Base-by-base conservation (phyloP, 768 basidiomycete genomes). In the Agaricus subrufescens region DNA sequence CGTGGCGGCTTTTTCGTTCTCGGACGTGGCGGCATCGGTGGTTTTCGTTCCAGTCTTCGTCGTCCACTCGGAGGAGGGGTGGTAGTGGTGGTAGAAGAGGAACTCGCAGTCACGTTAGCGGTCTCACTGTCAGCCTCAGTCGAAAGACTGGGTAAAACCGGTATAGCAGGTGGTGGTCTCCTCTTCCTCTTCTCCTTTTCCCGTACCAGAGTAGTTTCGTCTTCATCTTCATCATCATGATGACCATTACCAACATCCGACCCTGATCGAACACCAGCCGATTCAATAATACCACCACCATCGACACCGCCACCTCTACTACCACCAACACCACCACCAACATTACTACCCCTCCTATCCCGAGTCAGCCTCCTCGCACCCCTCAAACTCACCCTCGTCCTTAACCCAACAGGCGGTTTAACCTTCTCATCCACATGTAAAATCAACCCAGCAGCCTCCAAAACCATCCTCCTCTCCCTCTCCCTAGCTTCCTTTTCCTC, bases 401-500 rank as follows among this genome's bases (percentile, higher is more conserved):
- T 64, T 8, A 71, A 75, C 6, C 68, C 71, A 15, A 75, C 77
- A 2, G 78, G 84, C 1, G 77, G 83, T 2, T 49, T 53, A 7
- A 80, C 75, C 43, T 76, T 76, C 14, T 78, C 76, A 56, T 85
- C 82, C 38, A 79, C 71, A 60, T 86, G 84, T 46, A 96, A 78
- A 54, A 92, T 84, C 26, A 97, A 73, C 2, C 95, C 95, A 0
- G 94, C 94, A 0, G 91, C 89, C 65, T 91, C 85, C n/a, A 98
- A 73, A 6, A 97, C 91, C 19, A 87, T 79, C 61, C 84, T 84
- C 23, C 91, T 77, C 65, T 96, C 94, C 15, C 79, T 71, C 55
- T 86, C 91, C 30, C 91, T 82, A 15, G 82, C 80, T 50, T 77
- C 77, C 10, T 73, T 73, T 52, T 86, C 83, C 43, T 75, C 79